Conservation (phyloP, 768 basidiomycete genomes). For the Cubamyces sp. region DNA sequence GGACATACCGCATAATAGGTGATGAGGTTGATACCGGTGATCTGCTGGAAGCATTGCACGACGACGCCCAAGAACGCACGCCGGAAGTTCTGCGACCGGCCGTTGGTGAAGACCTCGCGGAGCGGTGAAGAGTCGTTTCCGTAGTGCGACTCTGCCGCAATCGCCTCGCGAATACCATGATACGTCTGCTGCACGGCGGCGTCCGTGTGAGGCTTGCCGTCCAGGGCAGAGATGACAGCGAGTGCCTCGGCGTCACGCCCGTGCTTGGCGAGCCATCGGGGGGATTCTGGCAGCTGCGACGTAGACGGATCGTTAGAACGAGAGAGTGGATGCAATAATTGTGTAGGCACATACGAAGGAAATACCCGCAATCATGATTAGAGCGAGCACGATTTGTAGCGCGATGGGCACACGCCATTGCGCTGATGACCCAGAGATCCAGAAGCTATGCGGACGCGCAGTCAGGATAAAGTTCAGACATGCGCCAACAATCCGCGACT, state of each 20-base stretch:
- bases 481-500: conserved; percentile 21
- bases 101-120: conserved; percentile 57
- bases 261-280: conserved; percentile 62
- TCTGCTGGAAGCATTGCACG: conserved; percentile 72
- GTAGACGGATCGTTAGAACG: neutral
- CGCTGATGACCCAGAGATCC: conserved; percentile 51
- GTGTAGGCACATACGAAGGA: conserved; percentile 46
- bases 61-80: conserved; percentile 57
- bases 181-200: conserved; percentile 52
- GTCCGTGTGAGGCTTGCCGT: conserved; percentile 53
- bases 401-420: conserved; percentile 70
- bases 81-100: conserved; percentile 63
- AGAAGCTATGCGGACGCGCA: conserved; percentile 43
- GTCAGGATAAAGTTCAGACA: neutral
- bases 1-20: conserved; percentile 47
- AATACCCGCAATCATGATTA: conserved; percentile 55
- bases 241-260: conserved; percentile 58
- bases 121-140: conserved; percentile 43
- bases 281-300: conserved; percentile 58
- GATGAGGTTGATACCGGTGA: conserved; percentile 68
- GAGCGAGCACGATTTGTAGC: conserved; percentile 57
- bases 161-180: conserved; percentile 56
- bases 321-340: neutral
- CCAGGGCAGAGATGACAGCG: conserved; percentile 65
- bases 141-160: conserved; percentile 43